Conservation (phyloP, 2,329 filamentous ascomycete genomes). For the Ophiostoma populinum region DNA sequence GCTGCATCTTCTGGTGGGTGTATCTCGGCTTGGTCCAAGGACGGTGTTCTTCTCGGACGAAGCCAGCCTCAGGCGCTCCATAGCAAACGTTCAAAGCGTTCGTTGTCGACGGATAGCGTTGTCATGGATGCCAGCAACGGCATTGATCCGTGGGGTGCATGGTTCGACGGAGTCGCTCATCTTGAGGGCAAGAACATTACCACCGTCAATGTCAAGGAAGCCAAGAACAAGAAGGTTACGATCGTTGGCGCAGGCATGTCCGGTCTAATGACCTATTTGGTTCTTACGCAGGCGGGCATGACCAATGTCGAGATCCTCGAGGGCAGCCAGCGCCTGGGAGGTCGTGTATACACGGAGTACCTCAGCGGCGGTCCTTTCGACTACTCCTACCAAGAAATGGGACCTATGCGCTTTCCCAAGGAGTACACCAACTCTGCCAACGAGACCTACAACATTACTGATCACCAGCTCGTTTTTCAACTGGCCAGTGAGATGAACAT, state of each 20-base stretch:
- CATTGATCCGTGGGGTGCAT: neutral
- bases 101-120: neutral
- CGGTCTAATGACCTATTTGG: neutral
- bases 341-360: neutral
- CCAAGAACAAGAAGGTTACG: neutral
- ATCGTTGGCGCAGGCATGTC: constrained; percentile 1
- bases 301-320: neutral
- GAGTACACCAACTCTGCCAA: neutral
- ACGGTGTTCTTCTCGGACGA: neutral
- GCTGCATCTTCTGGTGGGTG: neutral
- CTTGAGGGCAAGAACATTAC: neutral
- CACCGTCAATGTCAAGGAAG: neutral
- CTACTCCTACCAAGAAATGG: constrained; percentile 2
- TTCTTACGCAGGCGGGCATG: neutral
- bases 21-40: neutral
- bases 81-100: neutral
- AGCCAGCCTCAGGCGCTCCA: neutral
- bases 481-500: constrained; percentile 1
- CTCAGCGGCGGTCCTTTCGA: neutral
- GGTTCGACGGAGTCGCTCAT: neutral
- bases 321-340: neutral
- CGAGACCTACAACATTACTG: constrained; percentile 1
- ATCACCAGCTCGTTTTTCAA: constrained; percentile 1
- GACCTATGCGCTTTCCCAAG: neutral
- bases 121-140: neutral